Evolutionary conservation across 2,329 filamentous ascomycete genomes (phyloP), one percentile per base, ranked within the genome.

Genomic region (Curvularia spicifera): DNA sequence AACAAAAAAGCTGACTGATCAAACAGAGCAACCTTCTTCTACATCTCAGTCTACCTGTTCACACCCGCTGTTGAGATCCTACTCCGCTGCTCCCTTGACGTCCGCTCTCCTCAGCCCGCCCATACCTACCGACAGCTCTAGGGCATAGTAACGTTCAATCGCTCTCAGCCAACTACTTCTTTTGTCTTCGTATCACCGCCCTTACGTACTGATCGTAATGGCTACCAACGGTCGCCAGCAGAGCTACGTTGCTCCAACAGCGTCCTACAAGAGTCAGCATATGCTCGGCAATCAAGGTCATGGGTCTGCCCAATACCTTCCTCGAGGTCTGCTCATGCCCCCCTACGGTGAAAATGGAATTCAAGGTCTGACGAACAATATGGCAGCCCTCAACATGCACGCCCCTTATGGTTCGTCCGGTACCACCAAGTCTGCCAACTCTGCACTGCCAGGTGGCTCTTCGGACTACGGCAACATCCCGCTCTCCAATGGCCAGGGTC

Each of bases 381-480:
- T 77, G 74, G 66, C 67, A 66, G 72, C 70, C 35, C 71, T 77
- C 65, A 74, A 71, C 56, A 69, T 77, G 53, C 72, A 76, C 59
- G 68, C 69, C 40, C 67, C 73, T 0, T 76, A 75, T 53, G 71
- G 69, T 45, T 69, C 70, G 13, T 69, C 71, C 18, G 68, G 65
- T 26, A 68, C 70, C 12, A 65, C 70, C 59, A 77, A 77, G 64
- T 67, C 75, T 26, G 67, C 63, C 28, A 65, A 64, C 29, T 73
- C 74, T 39, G 67, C 70, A 43, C 64, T 75, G 62, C 69, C 75
- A 31, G 67, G 61, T 24, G 66, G 60, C 51, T 74, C 73, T 3
- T 72, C 76, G 18, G 75, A 77, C 51, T 77, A 77, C 56, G 59
- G 61, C 59, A 71, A 67, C 40, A 59, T 76, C 8, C 68, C 66